Base-by-base conservation (phyloP, 2,329 filamentous ascomycete species). In the Fusarium illudens region DNA sequence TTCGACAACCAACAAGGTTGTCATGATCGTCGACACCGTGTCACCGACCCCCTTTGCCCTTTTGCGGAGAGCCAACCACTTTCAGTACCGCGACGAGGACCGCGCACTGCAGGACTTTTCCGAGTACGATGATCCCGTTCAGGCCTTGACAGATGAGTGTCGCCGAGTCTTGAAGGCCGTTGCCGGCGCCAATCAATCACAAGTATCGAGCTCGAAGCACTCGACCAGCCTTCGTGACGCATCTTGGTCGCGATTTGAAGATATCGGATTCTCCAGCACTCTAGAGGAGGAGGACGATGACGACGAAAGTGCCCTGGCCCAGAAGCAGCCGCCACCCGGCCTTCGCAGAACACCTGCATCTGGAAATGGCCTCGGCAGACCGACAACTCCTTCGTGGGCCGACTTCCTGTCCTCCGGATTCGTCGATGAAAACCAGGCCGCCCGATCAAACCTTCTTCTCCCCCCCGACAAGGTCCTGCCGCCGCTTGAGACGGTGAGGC, bases 361-460 rank as follows among this genome's bases (percentile, higher is more conserved):
- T 10, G 87, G 87, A n/a, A 85, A 85, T 42, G 88, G 90, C 60
- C 79, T 91, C 46, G 93, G 87, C 33, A 87, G 96, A 60, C 96
- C 96, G 2, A 98, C 94, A 0, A 99, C 96, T 1, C 96, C 96
- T 1, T 98, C 96, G 0, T 99, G 96, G 96, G 96, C 96, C 4
- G 96, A 99, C 77, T 99, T 99, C 77, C 85, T 99, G 60, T 97
- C 94, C 1, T 93, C 94, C 39, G 96, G 96, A 2, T 99, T 99
- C 75, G 84, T 91, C 20, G 94, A 97, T 70, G 89, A 90, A 62
- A 86, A 85, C n/a, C 82, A 86, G n/a, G 84, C 84, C 67, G 39
- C 63, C 8, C 83, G 85, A 27, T 82, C 88, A 1, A 91, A 91
- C 52, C 80, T 96, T 49, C 82, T 97, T 25, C 83, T 98, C n/a